phyloP scores from a whole-genome alignment of 306 rosid species.

The Prunus persica region Prunus_persica_NCBIv2 NC_034010.1:25325501-25326000 shows the following conservation, averaged over 20 bases:
- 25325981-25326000: slow-evolving; percentile 73
- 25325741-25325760: background rate
- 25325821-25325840: background rate
- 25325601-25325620: background rate
- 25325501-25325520: background rate
- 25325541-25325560: background rate
- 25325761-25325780: background rate
- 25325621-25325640: background rate
- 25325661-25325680: background rate
- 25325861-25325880: background rate
- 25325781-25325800: background rate
- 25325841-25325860: background rate
- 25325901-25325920: slow-evolving; percentile 14
- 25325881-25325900: slow-evolving; percentile 1
- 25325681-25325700: slow-evolving; percentile 3
- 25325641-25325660: background rate
- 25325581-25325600: background rate
- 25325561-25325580: slow-evolving; percentile 9
- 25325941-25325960: slow-evolving; percentile 96
- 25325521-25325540: background rate
- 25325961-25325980: slow-evolving; percentile 93
- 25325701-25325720: background rate
- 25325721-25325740: background rate
- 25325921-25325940: slow-evolving; percentile 39
- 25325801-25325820: background rate